These are phyloP conservation scores for Phialophora verrucosa DNA, from an alignment of 2,329 filamentous ascomycete genomes.

Conservation along the genomic window DNA sequence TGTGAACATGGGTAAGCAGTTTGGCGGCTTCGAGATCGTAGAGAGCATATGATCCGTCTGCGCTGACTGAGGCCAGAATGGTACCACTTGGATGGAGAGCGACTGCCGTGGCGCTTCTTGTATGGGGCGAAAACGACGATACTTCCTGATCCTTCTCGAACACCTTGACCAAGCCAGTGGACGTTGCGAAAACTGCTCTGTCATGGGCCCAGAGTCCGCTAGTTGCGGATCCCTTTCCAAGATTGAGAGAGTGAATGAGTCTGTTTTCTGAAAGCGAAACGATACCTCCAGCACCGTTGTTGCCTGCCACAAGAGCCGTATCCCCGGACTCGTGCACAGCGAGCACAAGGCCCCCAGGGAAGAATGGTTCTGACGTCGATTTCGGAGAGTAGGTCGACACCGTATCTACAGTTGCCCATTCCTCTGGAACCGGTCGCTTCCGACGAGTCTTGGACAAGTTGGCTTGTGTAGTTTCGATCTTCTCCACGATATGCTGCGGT, in stretches of 20 bases:
- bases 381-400: slow-evolving; percentile 66
- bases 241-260: slow-evolving; percentile 64
- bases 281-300: slow-evolving; percentile 75
- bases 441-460: slow-evolving; percentile 84
- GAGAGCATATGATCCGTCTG: slow-evolving; percentile 89
- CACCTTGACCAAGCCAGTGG: slow-evolving; percentile 78
- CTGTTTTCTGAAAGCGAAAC: slow-evolving; percentile 79
- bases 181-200: slow-evolving; percentile 73
- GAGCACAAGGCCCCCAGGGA: slow-evolving; percentile 63
- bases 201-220: slow-evolving; percentile 64
- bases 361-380: slow-evolving; percentile 62
- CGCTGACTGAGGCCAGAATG: slow-evolving; percentile 83
- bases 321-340: slow-evolving; percentile 66
- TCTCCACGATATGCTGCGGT: slow-evolving; percentile 71
- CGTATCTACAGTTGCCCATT: slow-evolving; percentile 78
- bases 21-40: slow-evolving; percentile 76
- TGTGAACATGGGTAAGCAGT: slow-evolving; percentile 77
- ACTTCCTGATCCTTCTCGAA: slow-evolving; percentile 72
- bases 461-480: slow-evolving; percentile 80
- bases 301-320: slow-evolving; percentile 74
- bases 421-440: slow-evolving; percentile 83
- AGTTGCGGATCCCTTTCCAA: slow-evolving; percentile 67
- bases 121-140: slow-evolving; percentile 77
- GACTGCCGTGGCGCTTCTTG: slow-evolving; percentile 77
- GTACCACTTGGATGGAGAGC: slow-evolving; percentile 82